Conservation (phyloP, 2,329 filamentous ascomycete species). For the Cladophialophora carrionii region DNA sequence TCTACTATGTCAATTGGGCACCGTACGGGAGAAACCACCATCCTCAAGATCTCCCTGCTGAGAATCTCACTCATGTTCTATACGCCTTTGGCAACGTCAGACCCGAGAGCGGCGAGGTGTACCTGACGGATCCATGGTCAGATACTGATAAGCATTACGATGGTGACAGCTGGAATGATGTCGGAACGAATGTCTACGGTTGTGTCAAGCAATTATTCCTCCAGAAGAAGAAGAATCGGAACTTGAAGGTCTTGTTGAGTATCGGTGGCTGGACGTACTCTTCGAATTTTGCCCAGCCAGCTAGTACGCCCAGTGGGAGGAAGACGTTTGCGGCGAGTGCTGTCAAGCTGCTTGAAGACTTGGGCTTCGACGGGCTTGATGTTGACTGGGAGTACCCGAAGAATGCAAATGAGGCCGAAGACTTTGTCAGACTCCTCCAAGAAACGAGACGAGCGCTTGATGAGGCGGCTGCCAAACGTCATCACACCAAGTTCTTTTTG, state of each 20-base stretch:
- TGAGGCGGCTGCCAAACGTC: constrained; percentile 32
- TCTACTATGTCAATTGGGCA: constrained; percentile 57
- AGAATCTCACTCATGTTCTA: constrained; percentile 84
- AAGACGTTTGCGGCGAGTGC: constrained; percentile 69
- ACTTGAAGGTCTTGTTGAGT: constrained; percentile 77
- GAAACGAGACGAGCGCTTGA: constrained; percentile 46
- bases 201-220: constrained; percentile 76
- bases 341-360: constrained; percentile 74
- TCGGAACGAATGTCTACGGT: constrained; percentile 74
- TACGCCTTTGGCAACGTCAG: constrained; percentile 90
- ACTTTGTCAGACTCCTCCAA: constrained; percentile 50
- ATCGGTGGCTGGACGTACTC: constrained; percentile 84
- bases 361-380: constrained; percentile 67
- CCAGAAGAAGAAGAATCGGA: constrained; percentile 74
- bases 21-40: constrained; percentile 84
- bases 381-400: constrained; percentile 56
- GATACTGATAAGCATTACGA: constrained; percentile 72
- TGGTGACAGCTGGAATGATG: constrained; percentile 67
- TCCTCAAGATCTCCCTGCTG: constrained; percentile 79
- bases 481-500: constrained; percentile 32
- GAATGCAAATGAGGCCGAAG: constrained; percentile 47
- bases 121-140: constrained; percentile 69
- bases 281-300: constrained; percentile 71
- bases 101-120: constrained; percentile 78
- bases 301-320: constrained; percentile 63